Base-by-base conservation (phyloP, 768 basidiomycete species). In the Thelephora aurantiotincta region DNA sequence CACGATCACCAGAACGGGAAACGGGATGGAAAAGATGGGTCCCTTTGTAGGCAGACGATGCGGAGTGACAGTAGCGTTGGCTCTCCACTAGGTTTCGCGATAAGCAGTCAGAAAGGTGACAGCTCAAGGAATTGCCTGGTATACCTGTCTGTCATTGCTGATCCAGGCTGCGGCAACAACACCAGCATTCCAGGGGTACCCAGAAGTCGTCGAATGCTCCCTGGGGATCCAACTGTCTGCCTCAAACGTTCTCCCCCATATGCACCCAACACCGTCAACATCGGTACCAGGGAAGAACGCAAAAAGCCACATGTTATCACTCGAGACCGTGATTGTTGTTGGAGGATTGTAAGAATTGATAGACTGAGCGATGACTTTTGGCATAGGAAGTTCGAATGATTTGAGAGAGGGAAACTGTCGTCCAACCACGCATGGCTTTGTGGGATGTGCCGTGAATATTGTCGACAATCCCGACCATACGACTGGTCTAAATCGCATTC, bases 341-440 rank as follows among this genome's bases (percentile, higher is more conserved):
- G 83, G 77, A 6, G 83, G 75, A 14, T 73, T 70, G 58, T 78
- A 86, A 2, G 70, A 66, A 11, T 61, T 48, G 5, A 73, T 65
- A 0, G 71, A 63, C 18, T 65, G 59, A n/a, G 66, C 52, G 38
- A 84, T 61, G 13, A 67, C 71, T 11, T 66, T 52, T 0, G 80
- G 80, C 2, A 78, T 72, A 2, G 67, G 71, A 12, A 88, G 57
- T 0, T 63, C 51, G 52, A 86, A 84, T 50, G 79, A 75, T 45
- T 72, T 79, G 6, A 78, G 75, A 2, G 82, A 81, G 9, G 83
- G 77, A 53, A 85, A 83, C 52, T 81, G 73, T 33, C 77, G 74
- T 7, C 71, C 82, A 13, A 73, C 61, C 12, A 89, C 62, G 16
- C 70, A 51, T 33, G 86, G 77, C 52, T 76, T 74, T 0, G 70